phyloP scores from a whole-genome alignment of 164 flowering plant species.

The Magnolia changhungtana region DNA sequence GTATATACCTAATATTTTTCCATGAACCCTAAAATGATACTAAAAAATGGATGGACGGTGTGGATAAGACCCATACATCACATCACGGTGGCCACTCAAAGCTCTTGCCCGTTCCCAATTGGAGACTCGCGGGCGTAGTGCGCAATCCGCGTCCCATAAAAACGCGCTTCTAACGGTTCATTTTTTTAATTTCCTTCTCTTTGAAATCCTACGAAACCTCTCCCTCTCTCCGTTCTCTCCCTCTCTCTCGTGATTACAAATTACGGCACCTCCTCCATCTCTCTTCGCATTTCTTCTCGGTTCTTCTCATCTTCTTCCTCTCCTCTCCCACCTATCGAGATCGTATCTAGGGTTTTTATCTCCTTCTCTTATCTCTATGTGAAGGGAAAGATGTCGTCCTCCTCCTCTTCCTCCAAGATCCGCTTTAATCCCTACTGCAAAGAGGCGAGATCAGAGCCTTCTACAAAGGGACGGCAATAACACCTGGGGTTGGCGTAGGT shows the following conservation, averaged over 20 bases:
- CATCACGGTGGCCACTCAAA: no score
- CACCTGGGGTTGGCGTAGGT: no score
- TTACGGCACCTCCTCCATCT: constrained; percentile 5
- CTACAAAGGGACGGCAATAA: constrained; percentile 54
- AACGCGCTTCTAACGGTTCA: no score
- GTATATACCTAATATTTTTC: no score
- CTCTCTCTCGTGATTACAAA: constrained; percentile 20
- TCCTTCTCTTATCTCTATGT: not conserved
- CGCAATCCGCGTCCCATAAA: no score
- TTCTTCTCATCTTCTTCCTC: not conserved
- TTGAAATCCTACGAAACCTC: no score
- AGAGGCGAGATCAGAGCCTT: constrained; percentile 42
- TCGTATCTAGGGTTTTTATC: constrained; percentile 13
- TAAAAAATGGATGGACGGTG: no score
- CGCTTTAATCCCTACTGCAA: constrained; percentile 72
- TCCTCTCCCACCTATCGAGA: not conserved
- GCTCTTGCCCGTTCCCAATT: no score
- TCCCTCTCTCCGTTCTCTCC: not conserved
- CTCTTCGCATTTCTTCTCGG: not conserved
- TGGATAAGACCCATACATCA: no score
- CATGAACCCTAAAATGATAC: no score
- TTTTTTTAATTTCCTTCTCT: no score
- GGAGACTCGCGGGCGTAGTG: no score
- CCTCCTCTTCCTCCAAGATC: constrained; percentile 23
- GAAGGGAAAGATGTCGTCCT: not conserved